These are phyloP conservation scores for Calophaca sinica DNA, from an alignment of 306 rosid genomes.

Conservation along the genomic window DNA sequence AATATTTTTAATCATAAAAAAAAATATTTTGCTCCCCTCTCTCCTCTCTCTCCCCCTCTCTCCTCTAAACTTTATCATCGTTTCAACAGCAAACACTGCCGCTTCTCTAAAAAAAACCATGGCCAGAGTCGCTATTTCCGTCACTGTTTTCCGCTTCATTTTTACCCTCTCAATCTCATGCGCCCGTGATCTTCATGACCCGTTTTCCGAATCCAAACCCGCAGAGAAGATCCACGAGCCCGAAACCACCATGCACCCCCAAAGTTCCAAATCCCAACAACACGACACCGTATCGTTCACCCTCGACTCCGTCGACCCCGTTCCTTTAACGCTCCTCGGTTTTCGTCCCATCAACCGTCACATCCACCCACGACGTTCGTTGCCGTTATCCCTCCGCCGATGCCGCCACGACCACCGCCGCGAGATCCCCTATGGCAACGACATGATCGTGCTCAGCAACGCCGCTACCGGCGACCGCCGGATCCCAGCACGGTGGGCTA, in stretches of 20 bases:
- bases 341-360: conserved; percentile 48
- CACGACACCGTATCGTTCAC: conserved; percentile 45
- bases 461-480: background rate
- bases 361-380: background rate
- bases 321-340: conserved; percentile 35
- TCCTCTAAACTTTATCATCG: background rate
- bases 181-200: conserved; percentile 35
- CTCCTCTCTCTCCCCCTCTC: too few species aligned
- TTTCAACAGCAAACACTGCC: background rate
- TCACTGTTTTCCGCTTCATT: conserved; percentile 16
- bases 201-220: background rate
- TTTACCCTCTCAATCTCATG: conserved; percentile 39
- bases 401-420: conserved; percentile 47
- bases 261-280: background rate
- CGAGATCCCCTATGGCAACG: conserved; percentile 50
- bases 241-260: conserved; percentile 7
- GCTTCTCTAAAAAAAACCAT: conserved; percentile 22
- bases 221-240: conserved; percentile 1
- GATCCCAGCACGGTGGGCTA: conserved; percentile 12
- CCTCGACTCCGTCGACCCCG: conserved; percentile 29
- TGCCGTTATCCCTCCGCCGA: conserved; percentile 35
- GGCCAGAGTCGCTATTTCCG: conserved; percentile 12
- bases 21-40: too few species aligned
- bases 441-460: conserved; percentile 15
- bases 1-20: too few species aligned